phyloP scores from a whole-genome alignment of 306 rosid genomes.

The Albizia julibrissin region DNA sequence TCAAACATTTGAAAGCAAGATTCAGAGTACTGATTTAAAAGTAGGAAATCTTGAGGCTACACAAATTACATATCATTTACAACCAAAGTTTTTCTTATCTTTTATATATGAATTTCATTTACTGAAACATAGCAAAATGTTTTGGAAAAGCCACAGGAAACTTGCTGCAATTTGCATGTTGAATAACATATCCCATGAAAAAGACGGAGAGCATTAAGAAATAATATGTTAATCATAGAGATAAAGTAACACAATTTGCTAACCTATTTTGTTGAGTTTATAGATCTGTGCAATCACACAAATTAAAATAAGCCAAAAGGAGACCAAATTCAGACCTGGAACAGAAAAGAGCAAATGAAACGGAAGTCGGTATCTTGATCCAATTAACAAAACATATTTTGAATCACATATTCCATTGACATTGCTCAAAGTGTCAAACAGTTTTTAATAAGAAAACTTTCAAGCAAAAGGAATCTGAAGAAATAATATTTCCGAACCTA shows the following conservation, averaged over 20 bases:
- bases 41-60: too few species aligned
- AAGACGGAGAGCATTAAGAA: conserved; percentile 13
- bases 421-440: conserved; percentile 90
- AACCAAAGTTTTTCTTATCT: too few species aligned
- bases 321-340: conserved; percentile 83
- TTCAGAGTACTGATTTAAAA: too few species aligned
- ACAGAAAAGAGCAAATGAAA: conserved; percentile 14
- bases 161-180: conserved; percentile 13
- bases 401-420: conserved; percentile 55
- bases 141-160: conserved; percentile 7
- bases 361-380: conserved; percentile 31
- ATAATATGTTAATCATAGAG: conserved; percentile 9
- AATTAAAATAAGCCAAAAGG: conserved; percentile 70
- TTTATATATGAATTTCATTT: too few species aligned
- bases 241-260: conserved; percentile 18
- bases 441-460: conserved; percentile 74
- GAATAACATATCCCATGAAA: conserved; percentile 8
- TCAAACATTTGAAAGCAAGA: too few species aligned
- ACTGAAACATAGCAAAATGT: conserved; percentile 20
- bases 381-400: conserved; percentile 2
- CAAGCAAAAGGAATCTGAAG: conserved; percentile 71
- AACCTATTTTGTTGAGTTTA: conserved; percentile 77
- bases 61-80: too few species aligned
- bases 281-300: conserved; percentile 90
- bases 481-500: conserved; percentile 1